Conservation (phyloP, 2,329 filamentous ascomycete genomes). For the Teratosphaeria viscida region DNA sequence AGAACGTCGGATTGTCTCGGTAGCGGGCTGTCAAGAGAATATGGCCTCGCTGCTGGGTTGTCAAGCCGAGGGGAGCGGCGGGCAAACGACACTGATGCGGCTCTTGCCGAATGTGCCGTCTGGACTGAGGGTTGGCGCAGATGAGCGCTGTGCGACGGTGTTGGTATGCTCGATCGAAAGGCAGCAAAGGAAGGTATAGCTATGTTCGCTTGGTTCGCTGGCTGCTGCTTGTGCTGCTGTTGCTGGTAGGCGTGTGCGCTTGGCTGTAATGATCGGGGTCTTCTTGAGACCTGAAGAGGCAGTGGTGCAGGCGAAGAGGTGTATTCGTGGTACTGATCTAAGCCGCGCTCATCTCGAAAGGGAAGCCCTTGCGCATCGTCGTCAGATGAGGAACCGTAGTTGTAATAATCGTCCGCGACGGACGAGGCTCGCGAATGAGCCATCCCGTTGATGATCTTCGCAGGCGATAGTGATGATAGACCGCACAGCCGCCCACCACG, state of each 20-base stretch:
- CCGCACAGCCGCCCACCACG: not conserved
- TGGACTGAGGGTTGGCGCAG: conserved; percentile 30
- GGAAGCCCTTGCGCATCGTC: not conserved
- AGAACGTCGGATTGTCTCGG: conserved; percentile 18
- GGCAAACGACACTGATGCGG: conserved; percentile 32
- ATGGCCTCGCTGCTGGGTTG: conserved; percentile 18
- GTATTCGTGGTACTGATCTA: not conserved
- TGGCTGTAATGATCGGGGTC: not conserved
- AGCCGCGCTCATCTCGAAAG: not conserved
- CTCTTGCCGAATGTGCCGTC: conserved; percentile 33
- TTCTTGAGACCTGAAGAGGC: not conserved
- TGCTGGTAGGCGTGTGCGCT: not conserved
- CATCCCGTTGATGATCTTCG: not conserved
- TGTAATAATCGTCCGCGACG: conserved; percentile 6
- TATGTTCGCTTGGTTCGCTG: conserved; percentile 30
- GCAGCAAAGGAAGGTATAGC: conserved; percentile 33
- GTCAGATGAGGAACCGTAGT: not conserved
- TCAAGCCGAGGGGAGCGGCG: conserved; percentile 30
- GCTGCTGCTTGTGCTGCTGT: conserved; percentile 8
- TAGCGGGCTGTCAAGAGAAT: conserved; percentile 24
- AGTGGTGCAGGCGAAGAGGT: not conserved
- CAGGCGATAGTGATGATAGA: not conserved
- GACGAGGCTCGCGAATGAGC: conserved; percentile 1
- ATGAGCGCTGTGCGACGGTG: conserved; percentile 22
- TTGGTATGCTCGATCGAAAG: conserved; percentile 33